These are phyloP conservation scores for Colletotrichum kahawae DNA, from an alignment of 2,329 filamentous ascomycete species.

Conservation along the genomic window DNA sequence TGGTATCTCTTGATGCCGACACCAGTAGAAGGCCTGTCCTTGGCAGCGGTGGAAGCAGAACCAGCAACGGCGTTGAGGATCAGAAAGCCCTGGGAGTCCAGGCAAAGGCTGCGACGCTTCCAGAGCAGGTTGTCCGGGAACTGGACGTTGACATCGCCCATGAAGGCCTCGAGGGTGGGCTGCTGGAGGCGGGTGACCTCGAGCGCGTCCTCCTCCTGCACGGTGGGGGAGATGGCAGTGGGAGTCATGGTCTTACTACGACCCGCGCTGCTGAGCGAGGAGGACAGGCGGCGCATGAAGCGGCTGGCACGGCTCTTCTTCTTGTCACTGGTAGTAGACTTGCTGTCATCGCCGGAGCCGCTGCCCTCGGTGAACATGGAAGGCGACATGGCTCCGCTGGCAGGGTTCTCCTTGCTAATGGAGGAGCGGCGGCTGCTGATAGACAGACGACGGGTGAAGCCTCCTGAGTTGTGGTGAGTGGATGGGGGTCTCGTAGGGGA, in stretches of 20 bases:
- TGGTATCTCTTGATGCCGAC: constrained; percentile 76
- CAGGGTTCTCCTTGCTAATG: constrained; percentile 47
- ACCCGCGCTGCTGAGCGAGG: constrained; percentile 50
- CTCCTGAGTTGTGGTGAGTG: constrained; percentile 45
- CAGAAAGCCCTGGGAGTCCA: constrained; percentile 84
- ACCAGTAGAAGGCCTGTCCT: constrained; percentile 58
- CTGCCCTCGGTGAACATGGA: constrained; percentile 47
- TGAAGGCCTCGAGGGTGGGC: constrained; percentile 63
- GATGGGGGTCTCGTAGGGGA: constrained; percentile 54
- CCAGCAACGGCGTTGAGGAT: constrained; percentile 71
- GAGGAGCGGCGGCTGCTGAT: constrained; percentile 67
- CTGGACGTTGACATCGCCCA: constrained; percentile 94
- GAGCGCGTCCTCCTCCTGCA: constrained; percentile 52
- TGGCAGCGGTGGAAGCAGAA: constrained; percentile 47
- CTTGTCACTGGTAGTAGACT: constrained; percentile 45
- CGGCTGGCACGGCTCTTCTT: constrained; percentile 58
- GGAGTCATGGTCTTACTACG: constrained; percentile 49
- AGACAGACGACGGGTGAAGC: constrained; percentile 65
- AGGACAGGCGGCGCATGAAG: constrained; percentile 65
- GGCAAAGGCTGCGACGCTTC: constrained; percentile 89
- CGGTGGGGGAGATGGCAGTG: constrained; percentile 52
- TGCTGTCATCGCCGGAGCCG: constrained; percentile 53
- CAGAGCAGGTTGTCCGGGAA: constrained; percentile 95
- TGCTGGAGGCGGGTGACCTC: constrained; percentile 36
- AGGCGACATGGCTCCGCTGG: constrained; percentile 39